Evolutionary conservation across 2,329 filamentous ascomycete species (phyloP), one percentile per base, ranked within the genome.

Genomic region (Fusarium pseudograminearum): DNA sequence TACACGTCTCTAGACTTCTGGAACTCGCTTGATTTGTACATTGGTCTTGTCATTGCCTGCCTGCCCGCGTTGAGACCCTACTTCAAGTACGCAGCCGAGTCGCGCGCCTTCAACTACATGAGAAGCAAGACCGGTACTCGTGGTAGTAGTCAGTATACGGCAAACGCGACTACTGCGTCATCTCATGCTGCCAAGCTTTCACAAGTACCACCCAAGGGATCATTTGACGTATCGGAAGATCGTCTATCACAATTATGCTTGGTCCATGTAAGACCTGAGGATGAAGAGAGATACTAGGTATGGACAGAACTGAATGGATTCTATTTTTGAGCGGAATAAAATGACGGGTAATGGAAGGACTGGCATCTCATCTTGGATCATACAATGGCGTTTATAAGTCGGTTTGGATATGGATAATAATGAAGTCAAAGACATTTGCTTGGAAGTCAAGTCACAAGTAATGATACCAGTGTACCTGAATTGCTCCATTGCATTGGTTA

Each of bases 61-160:
- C 34, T 69, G 2, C 66, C 66, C 2, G 58, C 66, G 1, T 11
- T 69, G 5, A 51, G 65, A 3, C 66, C 66, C 7, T 69, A 69
- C 24, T 69, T 69, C 28, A 67, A 63, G 24, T 65, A 67, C 20
- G 65, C 63, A 7, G 18, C 65, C 2, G 60, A 67, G 20, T 67
- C 65, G 7, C 65, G 57, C 20, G 63, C 57, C 2, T 67, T 67
- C 24, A 64, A 4, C 11, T 65, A 65, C 9, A 12, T 65, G 36
- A 59, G 41, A 20, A 61, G 53, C 20, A 65, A 50, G 4, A 56
- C 33, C 5, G 12, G 28, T 4, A 55, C 33, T 15, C 57, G 40
- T 4, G 2, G 15, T 0, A 1, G 31, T 11, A 56, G 42, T 4
- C 53, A 50, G 1, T 56, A 56, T n/a, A 56, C 53, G 4, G n/a